Conservation (phyloP, 345 rosid species). For the Salix caprea region DNA sequence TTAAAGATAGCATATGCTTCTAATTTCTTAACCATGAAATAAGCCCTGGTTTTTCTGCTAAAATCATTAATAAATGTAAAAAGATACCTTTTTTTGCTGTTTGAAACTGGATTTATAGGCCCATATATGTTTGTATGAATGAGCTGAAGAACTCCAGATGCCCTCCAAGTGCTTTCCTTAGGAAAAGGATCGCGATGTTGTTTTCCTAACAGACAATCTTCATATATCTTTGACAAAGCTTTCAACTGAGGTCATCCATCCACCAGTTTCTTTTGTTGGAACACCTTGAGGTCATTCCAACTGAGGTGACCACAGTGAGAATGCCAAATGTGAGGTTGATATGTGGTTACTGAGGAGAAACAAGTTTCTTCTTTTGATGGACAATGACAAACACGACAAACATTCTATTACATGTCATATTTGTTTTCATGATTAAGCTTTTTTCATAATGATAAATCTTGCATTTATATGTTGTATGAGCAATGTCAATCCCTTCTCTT, state of each 20-base stretch:
- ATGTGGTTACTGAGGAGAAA: no score
- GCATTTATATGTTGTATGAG: neutral
- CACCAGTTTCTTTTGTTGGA: neutral
- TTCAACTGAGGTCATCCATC: neutral
- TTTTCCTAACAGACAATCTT: neutral
- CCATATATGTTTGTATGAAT: slow-evolving; percentile 6
- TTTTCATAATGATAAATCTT: neutral
- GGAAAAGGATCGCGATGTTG: neutral
- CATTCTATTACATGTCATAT: neutral
- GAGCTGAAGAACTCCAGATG: neutral
- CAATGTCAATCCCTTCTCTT: neutral
- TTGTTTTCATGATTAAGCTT: neutral
- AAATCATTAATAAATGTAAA: neutral
- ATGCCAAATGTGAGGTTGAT: neutral
- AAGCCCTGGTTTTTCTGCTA: no score
- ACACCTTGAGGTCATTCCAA: neutral
- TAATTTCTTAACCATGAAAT: no score
- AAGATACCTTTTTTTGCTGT: slow-evolving; percentile 1
- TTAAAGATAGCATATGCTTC: neutral
- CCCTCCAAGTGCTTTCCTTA: slow-evolving; percentile 3
- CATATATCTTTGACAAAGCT: neutral
- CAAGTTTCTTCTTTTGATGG: neutral
- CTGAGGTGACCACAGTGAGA: neutral
- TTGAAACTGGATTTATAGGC: neutral
- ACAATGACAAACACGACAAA: neutral